Evolutionary conservation across 2,329 filamentous ascomycete species (phyloP).

Genomic region (Scolecobasidium constrictum): DNA sequence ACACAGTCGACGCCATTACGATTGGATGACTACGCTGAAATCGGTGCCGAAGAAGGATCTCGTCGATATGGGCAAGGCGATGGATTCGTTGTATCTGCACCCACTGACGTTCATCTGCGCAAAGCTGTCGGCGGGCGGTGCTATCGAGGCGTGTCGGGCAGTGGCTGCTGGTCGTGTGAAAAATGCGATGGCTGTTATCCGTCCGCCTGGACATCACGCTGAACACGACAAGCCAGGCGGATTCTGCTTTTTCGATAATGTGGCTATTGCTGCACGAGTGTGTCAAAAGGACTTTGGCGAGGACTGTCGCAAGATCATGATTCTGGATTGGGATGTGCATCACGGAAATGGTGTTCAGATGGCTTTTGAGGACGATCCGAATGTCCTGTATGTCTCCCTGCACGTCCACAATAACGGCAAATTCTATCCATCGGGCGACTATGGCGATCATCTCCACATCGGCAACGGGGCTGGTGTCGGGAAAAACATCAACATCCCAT

Average conservation of each 20-base stretch:
- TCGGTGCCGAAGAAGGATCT: slow-evolving; percentile 49
- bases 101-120: slow-evolving; percentile 72
- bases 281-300: slow-evolving; percentile 76
- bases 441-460: slow-evolving; percentile 49
- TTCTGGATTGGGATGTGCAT: slow-evolving; percentile 80
- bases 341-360: slow-evolving; percentile 90
- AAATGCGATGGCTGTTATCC: slow-evolving; percentile 90
- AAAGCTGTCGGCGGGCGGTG: slow-evolving; percentile 76
- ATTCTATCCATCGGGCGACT: slow-evolving; percentile 66
- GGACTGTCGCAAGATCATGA: slow-evolving; percentile 75
- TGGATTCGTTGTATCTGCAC: slow-evolving; percentile 49
- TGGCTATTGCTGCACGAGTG: slow-evolving; percentile 80
- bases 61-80: slow-evolving; percentile 49
- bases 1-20: slow-evolving; percentile 66
- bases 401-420: slow-evolving; percentile 76
- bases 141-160: slow-evolving; percentile 92
- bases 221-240: slow-evolving; percentile 80
- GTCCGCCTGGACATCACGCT: slow-evolving; percentile 90
- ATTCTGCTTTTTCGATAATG: slow-evolving; percentile 97
- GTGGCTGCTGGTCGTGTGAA: slow-evolving; percentile 75
- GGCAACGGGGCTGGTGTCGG: slow-evolving; percentile 47
- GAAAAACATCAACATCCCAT: slow-evolving; percentile 59
- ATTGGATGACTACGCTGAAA: slow-evolving; percentile 58
- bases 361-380: slow-evolving; percentile 89
- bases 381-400: slow-evolving; percentile 88